A percentile compares a stretch with the other conserved stretches of the same genome.
These are phyloP conservation scores for Thalassiosira hispida DNA, from an alignment of 352 stramenopile genomes.

Conservation along the genomic window DNA sequence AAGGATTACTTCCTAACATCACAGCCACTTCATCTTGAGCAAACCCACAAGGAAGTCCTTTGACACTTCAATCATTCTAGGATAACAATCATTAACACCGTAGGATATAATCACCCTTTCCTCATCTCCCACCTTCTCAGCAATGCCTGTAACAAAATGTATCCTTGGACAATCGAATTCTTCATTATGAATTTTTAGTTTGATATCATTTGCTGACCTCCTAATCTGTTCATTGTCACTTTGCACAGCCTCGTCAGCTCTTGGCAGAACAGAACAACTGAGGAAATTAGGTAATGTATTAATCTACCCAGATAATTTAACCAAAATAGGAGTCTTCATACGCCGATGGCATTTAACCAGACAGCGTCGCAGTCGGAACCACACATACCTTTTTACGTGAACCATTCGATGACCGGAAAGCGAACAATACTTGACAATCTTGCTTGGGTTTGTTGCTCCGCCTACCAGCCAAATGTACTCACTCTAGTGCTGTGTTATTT, in stretches of 20 bases:
- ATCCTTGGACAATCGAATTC: constrained; percentile 50
- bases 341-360: no score
- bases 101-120: constrained; percentile 49
- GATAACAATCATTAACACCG: constrained; percentile 59
- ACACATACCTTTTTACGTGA: no score
- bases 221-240: constrained; percentile 38
- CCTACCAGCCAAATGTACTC: no score
- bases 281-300: no score
- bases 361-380: no score
- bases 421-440: constrained; percentile 50
- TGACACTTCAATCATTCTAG: constrained; percentile 47
- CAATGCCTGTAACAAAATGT: constrained; percentile 52
- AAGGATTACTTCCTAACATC: no score
- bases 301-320: no score
- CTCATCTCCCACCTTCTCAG: constrained; percentile 46
- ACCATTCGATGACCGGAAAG: no score
- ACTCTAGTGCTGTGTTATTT: no score
- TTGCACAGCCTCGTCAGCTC: constrained; percentile 14
- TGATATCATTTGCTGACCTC: constrained; percentile 34
- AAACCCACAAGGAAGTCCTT: constrained; percentile 49
- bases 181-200: constrained; percentile 24
- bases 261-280: background rate
- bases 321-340: no score
- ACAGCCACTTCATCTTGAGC: no score
- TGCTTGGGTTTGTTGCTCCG: constrained; percentile 23